A percentile compares a stretch with the other conserved stretches of the same genome.
These are phyloP conservation scores for Irpex lacteus DNA, from an alignment of 1,284 basidiomycete species.

Conservation along the genomic window DNA sequence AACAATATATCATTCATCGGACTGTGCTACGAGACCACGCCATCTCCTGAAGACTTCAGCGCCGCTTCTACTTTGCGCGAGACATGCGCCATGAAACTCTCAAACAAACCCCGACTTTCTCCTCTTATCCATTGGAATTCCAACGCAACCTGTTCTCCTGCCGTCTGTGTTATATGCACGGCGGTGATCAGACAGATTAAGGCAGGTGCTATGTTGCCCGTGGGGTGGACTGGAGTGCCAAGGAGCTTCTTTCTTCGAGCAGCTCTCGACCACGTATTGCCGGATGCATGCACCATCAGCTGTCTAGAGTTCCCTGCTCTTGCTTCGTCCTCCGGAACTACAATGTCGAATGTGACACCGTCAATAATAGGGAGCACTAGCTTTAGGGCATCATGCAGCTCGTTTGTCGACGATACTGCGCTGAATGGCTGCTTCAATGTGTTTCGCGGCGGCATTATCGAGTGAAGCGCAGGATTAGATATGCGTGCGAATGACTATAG, in stretches of 20 bases:
- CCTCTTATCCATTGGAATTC: constrained; percentile 50
- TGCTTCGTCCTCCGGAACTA: constrained; percentile 1
- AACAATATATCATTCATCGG: neutral
- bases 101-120: constrained; percentile 55
- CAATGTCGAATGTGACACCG: constrained; percentile 23
- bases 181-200: constrained; percentile 26
- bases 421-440: constrained; percentile 41
- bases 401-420: constrained; percentile 16
- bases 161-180: neutral
- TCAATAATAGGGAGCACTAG: constrained; percentile 34
- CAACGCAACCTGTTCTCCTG: constrained; percentile 6
- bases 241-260: constrained; percentile 49
- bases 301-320: constrained; percentile 1
- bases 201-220: neutral
- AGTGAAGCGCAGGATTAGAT: constrained; percentile 39
- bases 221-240: neutral
- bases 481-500: constrained; percentile 50
- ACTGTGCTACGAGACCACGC: constrained; percentile 1
- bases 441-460: constrained; percentile 54
- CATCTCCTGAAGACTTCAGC: constrained; percentile 1
- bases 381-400: constrained; percentile 22
- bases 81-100: constrained; percentile 67
- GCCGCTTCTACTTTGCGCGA: constrained; percentile 33
- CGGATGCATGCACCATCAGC: constrained; percentile 40
- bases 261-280: constrained; percentile 75